phyloP scores from a whole-genome alignment of 78 protist genomes.

The Polysphondylium violaceum region DNA sequence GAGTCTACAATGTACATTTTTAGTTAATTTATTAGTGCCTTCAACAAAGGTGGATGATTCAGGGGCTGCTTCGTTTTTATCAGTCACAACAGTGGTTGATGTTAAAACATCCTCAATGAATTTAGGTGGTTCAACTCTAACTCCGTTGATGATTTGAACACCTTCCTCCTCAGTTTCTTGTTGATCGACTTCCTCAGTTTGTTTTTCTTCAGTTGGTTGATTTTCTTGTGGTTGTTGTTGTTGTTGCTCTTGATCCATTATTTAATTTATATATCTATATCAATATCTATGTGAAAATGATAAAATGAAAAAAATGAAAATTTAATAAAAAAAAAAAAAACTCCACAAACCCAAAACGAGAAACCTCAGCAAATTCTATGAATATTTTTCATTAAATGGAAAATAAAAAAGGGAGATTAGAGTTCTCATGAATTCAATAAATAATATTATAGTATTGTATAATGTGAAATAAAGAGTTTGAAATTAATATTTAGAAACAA shows the following conservation, averaged over 20 bases:
- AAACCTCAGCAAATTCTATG: too few relatives aligned
- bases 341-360: too few relatives aligned
- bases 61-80: constrained; percentile 52
- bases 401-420: too few relatives aligned
- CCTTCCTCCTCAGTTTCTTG: constrained; percentile 1
- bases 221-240: not conserved
- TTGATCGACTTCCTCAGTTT: not conserved
- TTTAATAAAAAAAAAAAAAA: too few relatives aligned
- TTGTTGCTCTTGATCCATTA: not conserved
- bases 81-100: not conserved
- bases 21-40: not conserved
- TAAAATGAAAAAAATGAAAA: too few relatives aligned
- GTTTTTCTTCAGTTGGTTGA: not conserved
- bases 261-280: not conserved
- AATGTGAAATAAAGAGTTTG: too few relatives aligned
- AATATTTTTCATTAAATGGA: too few relatives aligned
- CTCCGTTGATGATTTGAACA: constrained; percentile 34
- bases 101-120: constrained; percentile 29
- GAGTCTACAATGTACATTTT: constrained; percentile 66
- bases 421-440: too few relatives aligned
- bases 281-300: too few relatives aligned
- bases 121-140: constrained; percentile 9
- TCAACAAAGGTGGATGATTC: not conserved
- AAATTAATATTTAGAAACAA: too few relatives aligned
- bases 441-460: too few relatives aligned